phyloP scores from a whole-genome alignment of 768 basidiomycete species.

The Boletus pseudopeckii region DNA sequence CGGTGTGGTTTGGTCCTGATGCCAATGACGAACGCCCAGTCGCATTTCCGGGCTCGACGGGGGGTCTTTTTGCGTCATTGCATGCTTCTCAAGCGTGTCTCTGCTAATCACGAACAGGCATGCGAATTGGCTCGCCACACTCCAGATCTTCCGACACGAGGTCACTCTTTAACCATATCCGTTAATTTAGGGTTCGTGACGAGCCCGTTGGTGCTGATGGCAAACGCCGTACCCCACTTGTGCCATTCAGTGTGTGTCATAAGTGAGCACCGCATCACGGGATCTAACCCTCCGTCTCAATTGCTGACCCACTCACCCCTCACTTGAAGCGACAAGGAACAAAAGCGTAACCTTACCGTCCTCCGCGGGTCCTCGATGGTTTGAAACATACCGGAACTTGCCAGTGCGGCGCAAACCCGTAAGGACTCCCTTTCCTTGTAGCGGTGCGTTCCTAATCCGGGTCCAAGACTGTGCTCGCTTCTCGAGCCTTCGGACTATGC shows the following conservation, averaged over 20 bases:
- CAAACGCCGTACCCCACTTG: conserved; percentile 20
- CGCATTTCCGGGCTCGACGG: conserved; percentile 25
- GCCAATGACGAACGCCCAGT: conserved; percentile 3
- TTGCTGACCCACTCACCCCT: conserved; percentile 1
- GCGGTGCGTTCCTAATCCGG: neutral
- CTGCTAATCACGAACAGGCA: conserved; percentile 12
- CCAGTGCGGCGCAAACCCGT: conserved; percentile 4
- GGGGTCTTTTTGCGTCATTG: conserved; percentile 9
- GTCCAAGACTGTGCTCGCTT: no score
- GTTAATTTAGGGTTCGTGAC: conserved; percentile 30
- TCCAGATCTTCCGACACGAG: conserved; percentile 24
- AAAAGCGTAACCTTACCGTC: conserved; percentile 1
- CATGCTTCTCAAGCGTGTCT: conserved; percentile 9
- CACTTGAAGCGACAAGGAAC: conserved; percentile 2
- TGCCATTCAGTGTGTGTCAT: no score
- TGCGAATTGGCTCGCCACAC: conserved; percentile 8
- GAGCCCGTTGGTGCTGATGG: conserved; percentile 15
- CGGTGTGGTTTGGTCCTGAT: conserved; percentile 2
- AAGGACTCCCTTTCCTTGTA: neutral
- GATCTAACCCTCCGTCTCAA: conserved; percentile 1
- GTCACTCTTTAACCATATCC: conserved; percentile 27
- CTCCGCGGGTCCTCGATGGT: conserved; percentile 29
- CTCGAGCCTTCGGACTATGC: neutral
- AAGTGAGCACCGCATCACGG: no score
- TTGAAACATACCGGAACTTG: conserved; percentile 18